Conservation (phyloP, 1,284 basidiomycete genomes). For the Coniferiporia weirii region DNA sequence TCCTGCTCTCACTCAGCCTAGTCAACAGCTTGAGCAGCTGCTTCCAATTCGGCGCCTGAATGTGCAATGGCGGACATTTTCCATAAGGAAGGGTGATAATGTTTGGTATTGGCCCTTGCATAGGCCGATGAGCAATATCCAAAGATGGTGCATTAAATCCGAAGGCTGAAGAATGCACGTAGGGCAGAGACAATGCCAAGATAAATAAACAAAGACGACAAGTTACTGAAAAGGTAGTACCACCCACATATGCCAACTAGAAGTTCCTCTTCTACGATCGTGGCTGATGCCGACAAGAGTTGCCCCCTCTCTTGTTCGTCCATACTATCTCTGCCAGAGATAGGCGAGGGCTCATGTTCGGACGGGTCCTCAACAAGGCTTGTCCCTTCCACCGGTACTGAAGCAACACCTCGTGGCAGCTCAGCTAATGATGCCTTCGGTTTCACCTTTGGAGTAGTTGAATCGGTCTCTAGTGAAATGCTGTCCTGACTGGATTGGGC, state of each 20-base stretch:
- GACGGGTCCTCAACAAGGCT: not conserved
- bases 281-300: constrained; percentile 4
- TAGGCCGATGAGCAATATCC: constrained; percentile 37
- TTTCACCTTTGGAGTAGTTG: constrained; percentile 2
- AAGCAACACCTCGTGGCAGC: not conserved
- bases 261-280: constrained; percentile 19
- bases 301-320: constrained; percentile 3
- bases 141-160: constrained; percentile 59
- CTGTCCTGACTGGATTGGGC: not conserved
- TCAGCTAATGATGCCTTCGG: not conserved
- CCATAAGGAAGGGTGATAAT: constrained; percentile 67
- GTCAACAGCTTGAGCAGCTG: constrained; percentile 69
- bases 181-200: constrained; percentile 16
- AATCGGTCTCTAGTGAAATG: not conserved
- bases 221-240: not conserved
- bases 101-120: constrained; percentile 57
- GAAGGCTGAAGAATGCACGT: constrained; percentile 40
- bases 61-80: constrained; percentile 58
- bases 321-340: not conserved
- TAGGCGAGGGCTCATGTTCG: not conserved
- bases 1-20: constrained; percentile 56
- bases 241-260: constrained; percentile 19
- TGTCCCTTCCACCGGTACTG: not conserved
- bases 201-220: not conserved
- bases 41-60: constrained; percentile 69